Evolutionary conservation across 352 stramenopile species (phyloP), one percentile per base, ranked within the genome.

Genomic region (Plasmopara halstedii): DNA sequence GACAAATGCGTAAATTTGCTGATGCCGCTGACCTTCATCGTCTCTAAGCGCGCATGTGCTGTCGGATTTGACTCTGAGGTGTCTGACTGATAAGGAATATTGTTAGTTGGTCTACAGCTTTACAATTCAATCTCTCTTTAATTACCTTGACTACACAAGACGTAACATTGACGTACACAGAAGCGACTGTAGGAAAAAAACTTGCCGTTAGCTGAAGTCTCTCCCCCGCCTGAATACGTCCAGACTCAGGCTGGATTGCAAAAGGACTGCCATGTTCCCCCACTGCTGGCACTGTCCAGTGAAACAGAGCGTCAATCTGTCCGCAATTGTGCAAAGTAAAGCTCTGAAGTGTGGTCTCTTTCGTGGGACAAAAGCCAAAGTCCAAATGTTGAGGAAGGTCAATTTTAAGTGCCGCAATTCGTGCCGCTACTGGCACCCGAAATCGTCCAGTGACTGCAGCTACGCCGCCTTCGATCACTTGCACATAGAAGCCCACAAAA

Each of bases 1-100:
- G 75, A 73, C 22, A 97, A 67, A 61, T 95, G 73, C 35, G 84
- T 80, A 58, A 90, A 97, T 53, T 97, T 97, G 46, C 81, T 86
- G 25, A 95, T 89, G 17, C 70, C 73, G 47, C 73, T 91, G 39
- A 95, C 67, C 55, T 96, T 95, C 70, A 95, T 89, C 13, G 46
- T 69, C 36, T 76, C 56, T 13, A 80, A 63, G 6, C 56, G 40
- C 25, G 62, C 38, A 10, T 64, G 44, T 1, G 52, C 42, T 9
- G 47, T 19, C 14, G 42, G 50, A 18, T 67, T 62, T 1, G 56
- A 46, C 8, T 69, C 53, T 1, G 26, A 41, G 1, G 39, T 43
- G 35, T 70, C 55, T 10, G 70, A 42, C 70, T 81, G 47, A 7
- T 43, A 9, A 7, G 42, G 33, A 44, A 5, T 50, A 42, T 6